A percentile compares a stretch with the other conserved stretches of the same genome.
Conservation (phyloP, 345 rosid species). For the Capsella bursapastoris region DNA sequence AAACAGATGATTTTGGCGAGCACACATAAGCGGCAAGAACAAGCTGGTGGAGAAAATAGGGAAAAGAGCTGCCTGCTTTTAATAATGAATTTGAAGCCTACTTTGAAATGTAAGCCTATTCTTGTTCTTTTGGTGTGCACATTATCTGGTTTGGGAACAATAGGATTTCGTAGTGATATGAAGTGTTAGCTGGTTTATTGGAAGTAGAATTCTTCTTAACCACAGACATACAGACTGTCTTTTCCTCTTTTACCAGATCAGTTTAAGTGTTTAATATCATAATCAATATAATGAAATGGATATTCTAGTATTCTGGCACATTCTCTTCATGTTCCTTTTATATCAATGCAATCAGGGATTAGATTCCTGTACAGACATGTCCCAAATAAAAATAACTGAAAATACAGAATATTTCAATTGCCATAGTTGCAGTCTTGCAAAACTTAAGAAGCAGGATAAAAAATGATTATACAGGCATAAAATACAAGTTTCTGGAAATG, state of each 20-base stretch:
- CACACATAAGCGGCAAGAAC: slow-evolving; percentile 12
- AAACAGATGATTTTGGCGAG: slow-evolving; percentile 16
- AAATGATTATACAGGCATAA: slow-evolving; percentile 19
- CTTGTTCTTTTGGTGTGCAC: slow-evolving; percentile 14
- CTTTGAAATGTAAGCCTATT: slow-evolving; percentile 33
- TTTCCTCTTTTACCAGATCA: not conserved
- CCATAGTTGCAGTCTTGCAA: slow-evolving; percentile 12
- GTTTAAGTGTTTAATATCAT: slow-evolving; percentile 3
- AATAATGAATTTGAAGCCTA: slow-evolving; percentile 4
- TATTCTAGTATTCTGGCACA: not conserved
- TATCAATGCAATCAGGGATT: slow-evolving; percentile 18
- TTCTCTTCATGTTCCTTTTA: not conserved
- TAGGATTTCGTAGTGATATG: not conserved
- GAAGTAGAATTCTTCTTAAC: not conserved
- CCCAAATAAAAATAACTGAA: not conserved
- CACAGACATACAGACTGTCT: not conserved
- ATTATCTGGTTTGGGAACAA: slow-evolving; percentile 17
- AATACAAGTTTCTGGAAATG: slow-evolving; percentile 25
- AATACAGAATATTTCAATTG: slow-evolving; percentile 4
- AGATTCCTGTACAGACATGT: slow-evolving; percentile 15
- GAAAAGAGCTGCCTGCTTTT: slow-evolving; percentile 21
- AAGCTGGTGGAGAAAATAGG: slow-evolving; percentile 18
- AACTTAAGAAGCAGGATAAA: slow-evolving; percentile 14
- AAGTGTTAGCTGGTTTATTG: not conserved
- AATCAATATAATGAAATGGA: slow-evolving; percentile 7